These are phyloP conservation scores for Tylopilus sp. DNA, from an alignment of 1,284 basidiomycete genomes.

Conservation along the genomic window DNA sequence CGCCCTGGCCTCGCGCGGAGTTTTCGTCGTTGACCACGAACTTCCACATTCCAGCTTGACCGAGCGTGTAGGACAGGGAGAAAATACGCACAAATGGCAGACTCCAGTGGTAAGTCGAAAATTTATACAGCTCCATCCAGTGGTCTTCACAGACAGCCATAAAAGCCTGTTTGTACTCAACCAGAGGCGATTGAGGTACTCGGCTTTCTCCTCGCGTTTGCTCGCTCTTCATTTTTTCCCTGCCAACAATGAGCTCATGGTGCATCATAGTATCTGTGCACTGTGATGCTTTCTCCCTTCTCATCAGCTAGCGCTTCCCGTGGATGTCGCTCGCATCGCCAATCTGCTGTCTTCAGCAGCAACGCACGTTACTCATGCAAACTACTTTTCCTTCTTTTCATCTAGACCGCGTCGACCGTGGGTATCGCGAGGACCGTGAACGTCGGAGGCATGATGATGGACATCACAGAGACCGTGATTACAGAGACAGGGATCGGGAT, in stretches of 20 bases:
- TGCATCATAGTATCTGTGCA: slow-evolving; percentile 53
- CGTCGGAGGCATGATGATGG: slow-evolving; percentile 51
- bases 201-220: slow-evolving; percentile 24
- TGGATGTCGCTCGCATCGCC: slow-evolving; percentile 37
- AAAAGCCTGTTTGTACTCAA: slow-evolving; percentile 30
- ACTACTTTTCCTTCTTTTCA: slow-evolving; percentile 42
- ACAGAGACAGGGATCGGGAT: slow-evolving; percentile 35
- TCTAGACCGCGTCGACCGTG: slow-evolving; percentile 45
- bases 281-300: slow-evolving; percentile 48
- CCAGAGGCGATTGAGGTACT: slow-evolving; percentile 37
- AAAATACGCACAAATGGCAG: slow-evolving; percentile 40
- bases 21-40: slow-evolving; percentile 26
- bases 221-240: slow-evolving; percentile 22
- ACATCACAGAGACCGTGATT: slow-evolving; percentile 48
- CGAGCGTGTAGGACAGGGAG: slow-evolving; percentile 16
- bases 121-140: slow-evolving; percentile 10
- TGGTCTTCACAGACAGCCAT: slow-evolving; percentile 30
- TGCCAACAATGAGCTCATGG: slow-evolving; percentile 52
- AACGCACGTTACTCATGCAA: slow-evolving; percentile 48
- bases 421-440: slow-evolving; percentile 51
- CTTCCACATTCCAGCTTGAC: slow-evolving; percentile 16
- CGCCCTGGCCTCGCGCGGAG: slow-evolving; percentile 10
- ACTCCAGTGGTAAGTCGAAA: slow-evolving; percentile 34
- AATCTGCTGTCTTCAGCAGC: slow-evolving; percentile 38
- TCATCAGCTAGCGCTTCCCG: slow-evolving; percentile 56